Base-by-base conservation (phyloP, 176 grass and related monocot species). In the Tuctoria greenei region DNA sequence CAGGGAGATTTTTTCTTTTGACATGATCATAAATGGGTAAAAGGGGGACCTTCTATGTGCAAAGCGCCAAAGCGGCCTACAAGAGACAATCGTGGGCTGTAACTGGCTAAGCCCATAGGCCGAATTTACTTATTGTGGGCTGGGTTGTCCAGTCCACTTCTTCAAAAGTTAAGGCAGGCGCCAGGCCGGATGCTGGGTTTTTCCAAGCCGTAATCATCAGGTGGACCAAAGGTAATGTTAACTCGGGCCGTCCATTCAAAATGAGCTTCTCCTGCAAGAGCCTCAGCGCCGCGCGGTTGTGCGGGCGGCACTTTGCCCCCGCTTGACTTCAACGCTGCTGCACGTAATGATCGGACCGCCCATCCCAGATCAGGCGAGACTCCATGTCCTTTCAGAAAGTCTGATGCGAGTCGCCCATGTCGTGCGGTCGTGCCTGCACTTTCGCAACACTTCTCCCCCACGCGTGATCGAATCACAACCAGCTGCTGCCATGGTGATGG, bases 371-470 rank as follows among this genome's bases (percentile, higher is more conserved):
- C 11, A 14, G 43, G 2, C 43, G 11, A 13, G 5, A 21, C 50
- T 6, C 1, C n/a, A n/a, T 21, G 18, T 54, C 50, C 2, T n/a
- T n/a, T 3, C 18, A 54, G 18, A 17, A 20, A 21, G 18, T 20
- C 44, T 28, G 13, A 6, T 5, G 10, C 17, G 39, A 18, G 9
- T 26, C 23, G 16, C 4, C 39, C 47, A 21, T 25, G 40, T 67
- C 58, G 24, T 28, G 70, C 46, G 10, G 40, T 67, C 58, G 35
- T 39, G 70, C 46, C 36, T 78, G 72, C 77, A 68, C 77, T 84
- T 91, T 57, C 49, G 61, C 80, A 61, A 49, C 51, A 66, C 27
- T 38, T 73, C 66, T 2, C 18, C 4, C 25, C n/a, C 6, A 44
- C 63, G 31, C 78, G 42, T 18, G 7, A 63, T 23, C 41, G 27